Percentiles rank a stretch among this genome's conserved stretches.
phyloP scores from a whole-genome alignment of 306 rosid genomes.

The Canavalia gladiata region DNA sequence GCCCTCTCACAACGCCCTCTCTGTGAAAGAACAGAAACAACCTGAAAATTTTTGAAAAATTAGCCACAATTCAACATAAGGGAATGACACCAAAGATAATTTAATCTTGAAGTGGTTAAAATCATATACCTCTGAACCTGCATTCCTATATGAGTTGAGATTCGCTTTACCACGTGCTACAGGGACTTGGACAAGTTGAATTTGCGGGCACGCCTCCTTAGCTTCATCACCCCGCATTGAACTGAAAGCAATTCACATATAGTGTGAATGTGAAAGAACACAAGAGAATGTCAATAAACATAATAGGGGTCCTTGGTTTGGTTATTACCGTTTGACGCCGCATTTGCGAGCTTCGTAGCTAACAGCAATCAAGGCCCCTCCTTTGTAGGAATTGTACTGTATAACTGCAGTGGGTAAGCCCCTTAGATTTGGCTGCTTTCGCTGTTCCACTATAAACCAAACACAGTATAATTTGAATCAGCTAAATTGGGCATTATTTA shows the following conservation, averaged over 20 bases:
- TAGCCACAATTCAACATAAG: slow-evolving; percentile 2
- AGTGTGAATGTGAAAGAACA: not conserved
- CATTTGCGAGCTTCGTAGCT: slow-evolving; percentile 90
- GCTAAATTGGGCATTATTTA: no score
- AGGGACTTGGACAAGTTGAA: slow-evolving; percentile 88
- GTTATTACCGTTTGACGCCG: slow-evolving; percentile 85
- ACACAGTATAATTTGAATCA: not conserved
- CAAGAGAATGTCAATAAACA: not conserved
- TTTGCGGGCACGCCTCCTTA: slow-evolving; percentile 79
- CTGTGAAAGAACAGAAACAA: slow-evolving; percentile 78
- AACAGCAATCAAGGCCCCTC: slow-evolving; percentile 94
- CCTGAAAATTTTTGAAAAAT: slow-evolving; percentile 55
- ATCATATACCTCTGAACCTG: slow-evolving; percentile 80
- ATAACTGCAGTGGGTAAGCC: slow-evolving; percentile 90
- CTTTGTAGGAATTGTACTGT: slow-evolving; percentile 91
- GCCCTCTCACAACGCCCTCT: slow-evolving; percentile 98
- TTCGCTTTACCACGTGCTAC: slow-evolving; percentile 98
- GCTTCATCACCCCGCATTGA: slow-evolving; percentile 98
- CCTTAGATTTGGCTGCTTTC: slow-evolving; percentile 82
- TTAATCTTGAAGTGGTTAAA: not conserved
- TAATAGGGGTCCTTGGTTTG: not conserved
- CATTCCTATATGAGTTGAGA: slow-evolving; percentile 77
- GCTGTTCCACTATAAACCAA: slow-evolving; percentile 77
- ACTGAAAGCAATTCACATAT: slow-evolving; percentile 50
- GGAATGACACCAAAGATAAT: not conserved